Evolutionary conservation across 768 basidiomycete species (phyloP), one percentile per base, ranked within the genome.

Genomic region (Boletus sp.): DNA sequence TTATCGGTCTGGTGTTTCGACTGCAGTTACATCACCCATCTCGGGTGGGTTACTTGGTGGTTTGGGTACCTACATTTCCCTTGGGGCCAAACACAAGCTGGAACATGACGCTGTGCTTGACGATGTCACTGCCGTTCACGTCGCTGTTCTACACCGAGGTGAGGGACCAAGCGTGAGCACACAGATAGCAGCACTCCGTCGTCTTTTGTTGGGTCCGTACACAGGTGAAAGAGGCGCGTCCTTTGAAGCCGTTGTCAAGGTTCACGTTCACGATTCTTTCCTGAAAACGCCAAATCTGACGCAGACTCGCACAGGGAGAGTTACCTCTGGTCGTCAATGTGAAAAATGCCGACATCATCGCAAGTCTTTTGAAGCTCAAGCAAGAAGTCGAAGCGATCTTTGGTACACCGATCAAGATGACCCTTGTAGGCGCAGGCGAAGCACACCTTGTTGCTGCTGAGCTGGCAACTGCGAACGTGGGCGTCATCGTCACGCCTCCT

Each of bases 321-420:
- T 65, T 85, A 0, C 82, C 87, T 0, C 72, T 94, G 17, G 87
- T 91, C 2, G 68, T 92, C 19, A 71, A 79, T 2, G 84, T 83
- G 14, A 75, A 85, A 53, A 88, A 78, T 60, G 88, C 88, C 9
- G 91, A 93, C 66, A 76, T 85, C 48, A 93, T 93, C 65, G 82
- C 87, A 0, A 79, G 83, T 0, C 70, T 93, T 14, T 71, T 94
- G 38, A 62, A 58, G 5, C 78, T 93, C 55, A 87, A 85, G 65
- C 61, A 61, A 10, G 79, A 84, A 47, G 76, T 79, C 21, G 81
- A 85, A 46, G 59, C 45, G 8, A 54, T 55, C n/a, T 68, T 64
- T 7, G 66, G 69, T 10, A 52, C 55, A 1, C 61, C 50, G 0
- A 72, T 67, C 13, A 64, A 77, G 32, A 69, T 83, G 63, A 83